Evolutionary conservation across 495 filamentous ascomycete genomes (phyloP), one percentile per base, ranked within the genome.

Genomic region (Astrothelium subdiscretum): DNA sequence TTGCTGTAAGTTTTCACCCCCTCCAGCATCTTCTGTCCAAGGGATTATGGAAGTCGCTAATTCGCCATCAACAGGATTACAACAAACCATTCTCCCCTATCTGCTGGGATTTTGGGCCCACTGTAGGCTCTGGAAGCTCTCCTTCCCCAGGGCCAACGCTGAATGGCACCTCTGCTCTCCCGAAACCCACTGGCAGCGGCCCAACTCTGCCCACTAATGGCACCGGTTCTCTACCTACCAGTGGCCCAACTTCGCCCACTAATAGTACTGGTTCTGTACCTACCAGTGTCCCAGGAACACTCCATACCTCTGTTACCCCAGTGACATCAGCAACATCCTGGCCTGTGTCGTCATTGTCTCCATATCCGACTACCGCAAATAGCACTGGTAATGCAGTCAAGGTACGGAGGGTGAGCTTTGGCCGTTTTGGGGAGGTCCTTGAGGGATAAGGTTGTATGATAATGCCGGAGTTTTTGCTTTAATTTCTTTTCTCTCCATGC

Each of bases 1-100:
- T 68, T 62, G 66, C 63, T 10, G 66, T 68, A 62, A 65, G 66
- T 65, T 12, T 29, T 54, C 0, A n/a, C n/a, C n/a, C n/a, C n/a
- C n/a, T n/a, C n/a, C n/a, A n/a, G n/a, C 24, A 27, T 54, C 6
- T 1, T 0, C 29, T 26, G 20, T 2, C 6, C 24, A n/a, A 6
- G 2, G 6, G 24, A 27, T 3, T 54, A 20, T 15, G 20, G 1
- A 5, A 10, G 3, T 4, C 24, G 2, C 48, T 54, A 2, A 54
- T 24, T 0, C 10, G 15, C 22, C 11, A 29, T 0, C n/a, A 0
- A 54, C 29, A 54, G 22, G 20, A 26, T 24, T n/a, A 27, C 12
- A 29, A n/a, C 24, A 11, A n/a, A 8, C 24, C 12, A 18, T 48
- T 18, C 43, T n/a, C 13, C 12, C 15, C 48, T 29, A 5, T 54